Conservation (phyloP, 495 filamentous ascomycete genomes). For the Lichenothelia convexa region DNA sequence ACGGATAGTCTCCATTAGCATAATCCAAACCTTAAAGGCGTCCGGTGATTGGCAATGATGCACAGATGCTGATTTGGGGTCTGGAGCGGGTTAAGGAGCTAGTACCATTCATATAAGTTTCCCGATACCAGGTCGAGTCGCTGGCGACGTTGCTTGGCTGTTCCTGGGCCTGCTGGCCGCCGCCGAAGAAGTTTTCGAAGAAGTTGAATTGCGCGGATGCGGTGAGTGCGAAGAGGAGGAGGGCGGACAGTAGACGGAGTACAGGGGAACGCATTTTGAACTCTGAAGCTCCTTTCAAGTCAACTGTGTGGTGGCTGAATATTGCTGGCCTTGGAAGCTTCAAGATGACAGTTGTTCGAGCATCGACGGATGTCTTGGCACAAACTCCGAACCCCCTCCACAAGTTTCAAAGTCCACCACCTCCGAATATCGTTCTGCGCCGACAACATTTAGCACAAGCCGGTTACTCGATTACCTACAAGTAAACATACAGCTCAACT, state of each 20-base stretch:
- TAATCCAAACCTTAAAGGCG: neutral
- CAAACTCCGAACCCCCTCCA: too few species aligned
- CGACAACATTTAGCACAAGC: too few species aligned
- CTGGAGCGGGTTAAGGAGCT: neutral
- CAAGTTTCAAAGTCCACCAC: too few species aligned
- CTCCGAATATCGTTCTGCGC: too few species aligned
- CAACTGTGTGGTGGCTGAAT: too few species aligned
- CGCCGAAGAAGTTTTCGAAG: conserved; percentile 64
- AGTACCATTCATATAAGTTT: conserved; percentile 46
- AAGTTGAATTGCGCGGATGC: conserved; percentile 53
- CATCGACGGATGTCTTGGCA: too few species aligned
- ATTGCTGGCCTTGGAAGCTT: too few species aligned
- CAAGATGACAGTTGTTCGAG: too few species aligned
- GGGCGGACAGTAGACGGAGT: conserved; percentile 12
- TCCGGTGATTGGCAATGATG: neutral
- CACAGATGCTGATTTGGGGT: neutral
- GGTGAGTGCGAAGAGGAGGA: conserved; percentile 31
- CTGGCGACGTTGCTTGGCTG: conserved; percentile 58
- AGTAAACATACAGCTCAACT: too few species aligned
- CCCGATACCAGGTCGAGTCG: conserved; percentile 59
- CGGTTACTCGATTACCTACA: too few species aligned
- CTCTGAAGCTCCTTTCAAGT: too few species aligned
- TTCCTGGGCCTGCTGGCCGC: conserved; percentile 41
- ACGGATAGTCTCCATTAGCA: neutral
- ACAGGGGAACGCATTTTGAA: too few species aligned